Percentiles rank a stretch among this genome's conserved stretches.
Conservation (phyloP, 2,329 filamentous ascomycete species). For the Dendrostoma leiphaemia region DNA sequence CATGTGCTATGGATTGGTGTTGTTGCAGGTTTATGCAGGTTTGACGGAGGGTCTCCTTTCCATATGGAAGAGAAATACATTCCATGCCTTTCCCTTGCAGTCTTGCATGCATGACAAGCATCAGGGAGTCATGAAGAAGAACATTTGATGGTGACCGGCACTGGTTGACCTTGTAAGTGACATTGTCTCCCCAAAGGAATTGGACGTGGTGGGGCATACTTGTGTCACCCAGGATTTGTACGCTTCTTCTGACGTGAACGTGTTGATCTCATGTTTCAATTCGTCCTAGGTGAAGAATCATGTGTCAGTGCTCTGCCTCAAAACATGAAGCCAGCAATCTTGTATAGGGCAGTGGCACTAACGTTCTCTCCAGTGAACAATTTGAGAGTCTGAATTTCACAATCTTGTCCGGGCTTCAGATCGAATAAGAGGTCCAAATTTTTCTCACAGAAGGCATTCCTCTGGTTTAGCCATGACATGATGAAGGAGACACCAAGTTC, state of each 20-base stretch:
- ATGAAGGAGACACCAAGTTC: not conserved
- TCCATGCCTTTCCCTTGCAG: not conserved
- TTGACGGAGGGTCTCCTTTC: conserved; percentile 5
- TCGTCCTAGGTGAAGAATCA: not conserved
- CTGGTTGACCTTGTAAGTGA: not conserved
- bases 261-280: not conserved
- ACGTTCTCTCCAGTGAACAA: not conserved
- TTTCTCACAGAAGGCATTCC: not conserved
- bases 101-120: not conserved
- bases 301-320: not conserved
- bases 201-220: not conserved
- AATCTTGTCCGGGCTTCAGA: not conserved
- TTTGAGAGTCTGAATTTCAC: not conserved
- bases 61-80: conserved; percentile 18
- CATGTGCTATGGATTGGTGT: conserved; percentile 17
- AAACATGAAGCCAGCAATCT: no score
- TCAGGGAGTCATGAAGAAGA: not conserved
- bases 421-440: not conserved
- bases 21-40: conserved; percentile 19
- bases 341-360: not conserved
- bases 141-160: not conserved
- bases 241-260: not conserved
- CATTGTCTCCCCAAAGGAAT: not conserved
- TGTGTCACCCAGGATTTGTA: not conserved
- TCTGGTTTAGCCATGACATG: not conserved